Evolutionary conservation across 805 yeast genomes (phyloP), one percentile per base, ranked within the genome.

Genomic region (Metschnikowia continentalis): DNA sequence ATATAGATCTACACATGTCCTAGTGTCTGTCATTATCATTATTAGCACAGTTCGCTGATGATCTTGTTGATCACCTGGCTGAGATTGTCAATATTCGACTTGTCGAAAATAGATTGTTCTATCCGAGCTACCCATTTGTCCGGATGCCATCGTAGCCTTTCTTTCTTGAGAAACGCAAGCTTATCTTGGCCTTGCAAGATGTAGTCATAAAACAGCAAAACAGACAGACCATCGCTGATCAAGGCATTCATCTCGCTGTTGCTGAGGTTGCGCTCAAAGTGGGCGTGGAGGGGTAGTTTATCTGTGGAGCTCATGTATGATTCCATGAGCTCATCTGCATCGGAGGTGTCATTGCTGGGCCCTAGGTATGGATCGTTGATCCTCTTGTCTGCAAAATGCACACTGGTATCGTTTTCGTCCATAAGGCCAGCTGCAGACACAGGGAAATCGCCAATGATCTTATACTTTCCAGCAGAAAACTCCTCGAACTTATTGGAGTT

Each of bases 91-190:
- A 71, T 63, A 35, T 67, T 56, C 32, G 66, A 66, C 55, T 53
- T 50, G 49, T 66, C 67, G 46, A 66, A 52, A n/a, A 52, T 54
- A 19, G 42, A 58, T 13, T 45, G 49, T 14, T 62, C 53, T 3
- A 71, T 58, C 36, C 61, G 61, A 10, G 63, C 61, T 10, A 62
- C 58, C 83, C 84, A 78, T 58, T 76, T 78, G 60, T 84, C 90
- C 1, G 90, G 90, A 61, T 84, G 90, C 90, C 90, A 84, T 54
- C 79, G 65, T 5, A 84, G 63, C 49, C 90, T 62, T 57, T 84
- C 90, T 30, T 52, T 56, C 51, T 76, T 80, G 5, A 72, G 46
- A 15, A 71, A 51, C 1, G 59, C 65, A 2, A 52, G 14, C 26
- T 68, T 37, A 6, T 54, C 48, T 32, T 54, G 43, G 10, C 33